Conservation (phyloP, 805 yeast species). For the Candida takata region DNA sequence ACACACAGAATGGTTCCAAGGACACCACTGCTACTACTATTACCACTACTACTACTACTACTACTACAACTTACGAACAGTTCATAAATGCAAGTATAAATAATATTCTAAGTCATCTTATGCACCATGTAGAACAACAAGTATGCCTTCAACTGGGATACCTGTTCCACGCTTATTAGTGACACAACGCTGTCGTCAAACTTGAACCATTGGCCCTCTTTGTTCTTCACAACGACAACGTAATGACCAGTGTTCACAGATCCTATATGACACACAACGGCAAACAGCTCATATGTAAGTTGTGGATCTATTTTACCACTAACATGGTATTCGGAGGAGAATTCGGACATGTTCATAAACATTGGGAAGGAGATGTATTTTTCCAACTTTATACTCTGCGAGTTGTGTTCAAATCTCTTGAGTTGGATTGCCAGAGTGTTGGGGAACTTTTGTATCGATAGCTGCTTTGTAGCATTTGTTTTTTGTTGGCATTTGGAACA, state of each 20-base stretch:
- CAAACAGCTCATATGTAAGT: constrained; percentile 74
- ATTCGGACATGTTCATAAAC: constrained; percentile 63
- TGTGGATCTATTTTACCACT: constrained; percentile 26
- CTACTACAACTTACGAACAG: no score
- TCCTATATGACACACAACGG: constrained; percentile 84
- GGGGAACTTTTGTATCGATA: constrained; percentile 63
- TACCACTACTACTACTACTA: no score
- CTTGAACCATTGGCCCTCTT: constrained; percentile 78
- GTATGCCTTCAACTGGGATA: constrained; percentile 69
- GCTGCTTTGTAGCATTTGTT: constrained; percentile 65
- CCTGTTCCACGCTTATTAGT: constrained; percentile 55
- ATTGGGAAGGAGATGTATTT: constrained; percentile 67
- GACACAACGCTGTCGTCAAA: constrained; percentile 87
- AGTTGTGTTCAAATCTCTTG: constrained; percentile 49
- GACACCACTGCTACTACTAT: no score
- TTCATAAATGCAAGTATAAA: no score
- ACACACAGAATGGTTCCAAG: no score
- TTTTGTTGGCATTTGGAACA: constrained; percentile 60
- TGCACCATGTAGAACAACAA: constrained; percentile 57
- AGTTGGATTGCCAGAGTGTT: constrained; percentile 78
- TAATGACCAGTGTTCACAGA: constrained; percentile 96
- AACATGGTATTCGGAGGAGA: constrained; percentile 26
- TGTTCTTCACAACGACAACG: constrained; percentile 65
- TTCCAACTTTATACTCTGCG: constrained; percentile 55
- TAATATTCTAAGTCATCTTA: constrained; percentile 8